Evolutionary conservation across 73 alveolate genomes (phyloP).

Genomic region (Stentor coeruleus): DNA sequence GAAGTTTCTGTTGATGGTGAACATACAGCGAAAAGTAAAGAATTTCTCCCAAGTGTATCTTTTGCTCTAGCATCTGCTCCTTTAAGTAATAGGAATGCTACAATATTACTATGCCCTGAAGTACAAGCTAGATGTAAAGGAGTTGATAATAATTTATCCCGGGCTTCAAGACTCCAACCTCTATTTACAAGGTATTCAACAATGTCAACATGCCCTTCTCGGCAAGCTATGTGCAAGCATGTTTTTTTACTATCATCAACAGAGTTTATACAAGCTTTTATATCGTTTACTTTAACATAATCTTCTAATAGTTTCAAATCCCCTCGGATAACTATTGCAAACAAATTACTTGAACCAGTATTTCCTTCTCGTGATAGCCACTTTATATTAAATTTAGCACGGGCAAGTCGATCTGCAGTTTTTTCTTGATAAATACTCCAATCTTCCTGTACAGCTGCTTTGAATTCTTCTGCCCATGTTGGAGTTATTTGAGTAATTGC

Average conservation of each 20-base stretch:
- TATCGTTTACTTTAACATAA: slow-evolving; percentile 46
- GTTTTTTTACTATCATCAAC: slow-evolving; percentile 72
- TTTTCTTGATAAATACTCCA: slow-evolving; percentile 88
- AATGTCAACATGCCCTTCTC: slow-evolving; percentile 68
- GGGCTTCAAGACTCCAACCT: slow-evolving; percentile 59
- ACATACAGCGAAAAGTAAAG: slow-evolving; percentile 88
- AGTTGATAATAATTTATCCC: slow-evolving; percentile 87
- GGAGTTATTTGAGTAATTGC: slow-evolving; percentile 90
- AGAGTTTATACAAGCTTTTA: slow-evolving; percentile 58
- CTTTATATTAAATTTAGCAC: slow-evolving; percentile 83
- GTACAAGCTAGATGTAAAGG: slow-evolving; percentile 91
- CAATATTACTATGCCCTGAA: slow-evolving; percentile 81
- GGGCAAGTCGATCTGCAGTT: slow-evolving; percentile 80
- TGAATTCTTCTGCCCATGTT: slow-evolving; percentile 73
- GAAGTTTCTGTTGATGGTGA: slow-evolving; percentile 29
- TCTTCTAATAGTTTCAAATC: slow-evolving; percentile 63
- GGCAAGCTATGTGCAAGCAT: slow-evolving; percentile 80
- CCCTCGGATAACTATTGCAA: slow-evolving; percentile 68
- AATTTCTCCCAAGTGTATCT: slow-evolving; percentile 87
- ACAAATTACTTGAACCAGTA: slow-evolving; percentile 40
- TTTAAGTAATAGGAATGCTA: slow-evolving; percentile 66
- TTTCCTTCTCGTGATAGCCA: slow-evolving; percentile 77
- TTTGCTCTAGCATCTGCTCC: slow-evolving; percentile 77
- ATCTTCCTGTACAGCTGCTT: slow-evolving; percentile 75
- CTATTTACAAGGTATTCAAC: slow-evolving; percentile 52